Base-by-base conservation (phyloP, 768 basidiomycete species). In the Leucocoprinus sp. region DNA sequence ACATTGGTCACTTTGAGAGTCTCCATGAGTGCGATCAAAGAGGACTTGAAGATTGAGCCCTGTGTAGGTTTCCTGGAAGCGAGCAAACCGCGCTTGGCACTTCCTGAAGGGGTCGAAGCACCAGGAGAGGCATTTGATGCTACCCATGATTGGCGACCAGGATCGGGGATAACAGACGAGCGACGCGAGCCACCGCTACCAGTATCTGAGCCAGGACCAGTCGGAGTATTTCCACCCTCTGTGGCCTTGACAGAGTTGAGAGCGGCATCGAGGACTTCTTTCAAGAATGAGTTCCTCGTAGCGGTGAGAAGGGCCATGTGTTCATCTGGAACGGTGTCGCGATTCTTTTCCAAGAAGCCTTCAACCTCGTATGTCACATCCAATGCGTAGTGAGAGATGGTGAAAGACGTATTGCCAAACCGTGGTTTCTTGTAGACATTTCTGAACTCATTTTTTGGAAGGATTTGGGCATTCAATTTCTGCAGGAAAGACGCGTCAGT, bases 311-410 rank as follows among this genome's bases (percentile, higher is more conserved):
- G 72, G 2, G 80, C 68, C 78, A 99, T 90, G 45, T 98, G 96
- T 58, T 99, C 96, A 55, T 99, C 96, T 2, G 96, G 96, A 3
- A 99, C 96, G 1, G 96, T 97, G 61, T 99, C 96, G 47, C 95
- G 74, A 60, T 99, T 99, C 71, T 99, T 99, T 67, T 99, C 96
- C 61, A 99, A 70, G 67, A 99, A 99, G 15, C 96, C 93, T 53
- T 97, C 96, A 5, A 87, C 90, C 59, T 98, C 96, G 64, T 99
- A 99, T 2, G 93, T 97, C 45, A 99, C 96, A 61, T 99, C 96
- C 57, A 92, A 70, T 4, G 96, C 96, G 62, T 99, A 99, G 60
- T 99, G 96, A 7, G 93, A 89, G 54, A 99, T 91, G 1, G 95
- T 98, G 65, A 99, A 99, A 0, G 93, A 84, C 28, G 91, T 84